Evolutionary conservation across 345 rosid genomes (phyloP).

Genomic region (Mercurialis annua): DNA sequence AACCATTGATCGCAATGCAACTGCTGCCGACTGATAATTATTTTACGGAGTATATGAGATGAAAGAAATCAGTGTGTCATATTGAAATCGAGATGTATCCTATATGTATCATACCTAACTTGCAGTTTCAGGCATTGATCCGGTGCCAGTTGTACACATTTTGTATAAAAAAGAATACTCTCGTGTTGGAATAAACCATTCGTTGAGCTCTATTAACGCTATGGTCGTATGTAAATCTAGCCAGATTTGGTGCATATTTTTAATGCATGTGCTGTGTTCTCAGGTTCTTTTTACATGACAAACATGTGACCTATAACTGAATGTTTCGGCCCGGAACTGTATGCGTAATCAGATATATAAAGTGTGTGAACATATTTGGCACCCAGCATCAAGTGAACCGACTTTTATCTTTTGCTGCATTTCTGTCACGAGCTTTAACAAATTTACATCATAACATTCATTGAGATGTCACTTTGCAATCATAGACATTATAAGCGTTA

Average conservation of each 20-base stretch:
- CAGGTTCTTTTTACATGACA: not conserved
- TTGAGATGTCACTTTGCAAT: too few species aligned
- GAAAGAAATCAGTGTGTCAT: not conserved
- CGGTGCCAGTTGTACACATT: not conserved
- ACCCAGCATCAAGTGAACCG: too few species aligned
- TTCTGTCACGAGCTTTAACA: too few species aligned
- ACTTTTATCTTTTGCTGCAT: too few species aligned
- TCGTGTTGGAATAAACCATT: not conserved
- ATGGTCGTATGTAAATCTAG: not conserved
- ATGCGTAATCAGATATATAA: too few species aligned
- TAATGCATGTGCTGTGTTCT: not conserved
- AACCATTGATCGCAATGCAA: not conserved
- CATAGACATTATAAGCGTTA: too few species aligned
- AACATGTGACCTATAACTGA: not conserved
- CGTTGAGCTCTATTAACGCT: too few species aligned
- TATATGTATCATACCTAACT: slow-evolving; percentile 16
- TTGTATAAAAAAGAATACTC: not conserved
- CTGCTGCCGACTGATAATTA: not conserved
- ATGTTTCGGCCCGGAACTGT: not conserved
- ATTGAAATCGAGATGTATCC: slow-evolving; percentile 9
- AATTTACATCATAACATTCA: too few species aligned
- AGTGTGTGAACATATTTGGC: too few species aligned
- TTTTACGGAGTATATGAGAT: not conserved
- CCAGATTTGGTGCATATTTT: not conserved
- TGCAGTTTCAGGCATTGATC: not conserved